A percentile compares a stretch with the other conserved stretches of the same genome.
Conservation (phyloP, 1,284 basidiomycete species). For the Ganoderma lingzhi region DNA sequence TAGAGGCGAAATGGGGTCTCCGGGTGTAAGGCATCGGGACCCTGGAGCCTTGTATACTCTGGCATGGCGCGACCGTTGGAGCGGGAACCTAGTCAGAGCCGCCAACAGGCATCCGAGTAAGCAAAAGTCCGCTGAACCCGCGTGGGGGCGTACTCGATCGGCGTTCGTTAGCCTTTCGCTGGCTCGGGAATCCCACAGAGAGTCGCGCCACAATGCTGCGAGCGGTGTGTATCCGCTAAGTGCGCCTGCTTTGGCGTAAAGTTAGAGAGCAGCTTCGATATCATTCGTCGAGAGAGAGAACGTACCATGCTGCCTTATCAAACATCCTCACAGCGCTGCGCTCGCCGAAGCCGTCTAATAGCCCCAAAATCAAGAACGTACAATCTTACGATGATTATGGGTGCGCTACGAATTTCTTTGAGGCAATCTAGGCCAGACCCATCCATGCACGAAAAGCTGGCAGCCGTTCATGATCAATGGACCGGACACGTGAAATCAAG, state of each 20-base stretch:
- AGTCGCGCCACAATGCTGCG: neutral
- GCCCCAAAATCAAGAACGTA: neutral
- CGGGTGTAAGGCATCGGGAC: neutral
- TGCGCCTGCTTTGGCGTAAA: neutral
- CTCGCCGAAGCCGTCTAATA: neutral
- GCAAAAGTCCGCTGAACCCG: constrained; percentile 2
- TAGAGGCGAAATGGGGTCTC: neutral
- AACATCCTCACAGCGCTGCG: constrained; percentile 2
- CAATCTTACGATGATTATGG: neutral
- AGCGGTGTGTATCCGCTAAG: neutral
- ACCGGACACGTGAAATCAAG: neutral
- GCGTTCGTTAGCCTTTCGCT: neutral
- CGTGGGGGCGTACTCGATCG: neutral
- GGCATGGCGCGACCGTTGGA: neutral
- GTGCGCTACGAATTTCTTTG: neutral
- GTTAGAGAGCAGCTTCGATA: neutral
- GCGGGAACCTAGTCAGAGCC: neutral
- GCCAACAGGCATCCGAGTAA: neutral
- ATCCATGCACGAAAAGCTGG: neutral
- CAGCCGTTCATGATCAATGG: neutral
- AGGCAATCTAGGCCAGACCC: neutral
- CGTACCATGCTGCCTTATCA: neutral
- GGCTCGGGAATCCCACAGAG: neutral
- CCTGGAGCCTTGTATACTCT: neutral
- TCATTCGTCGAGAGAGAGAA: constrained; percentile 4